phyloP scores from a whole-genome alignment of 108 stramenopile genomes.

The Nitzschia sp. region DNA sequence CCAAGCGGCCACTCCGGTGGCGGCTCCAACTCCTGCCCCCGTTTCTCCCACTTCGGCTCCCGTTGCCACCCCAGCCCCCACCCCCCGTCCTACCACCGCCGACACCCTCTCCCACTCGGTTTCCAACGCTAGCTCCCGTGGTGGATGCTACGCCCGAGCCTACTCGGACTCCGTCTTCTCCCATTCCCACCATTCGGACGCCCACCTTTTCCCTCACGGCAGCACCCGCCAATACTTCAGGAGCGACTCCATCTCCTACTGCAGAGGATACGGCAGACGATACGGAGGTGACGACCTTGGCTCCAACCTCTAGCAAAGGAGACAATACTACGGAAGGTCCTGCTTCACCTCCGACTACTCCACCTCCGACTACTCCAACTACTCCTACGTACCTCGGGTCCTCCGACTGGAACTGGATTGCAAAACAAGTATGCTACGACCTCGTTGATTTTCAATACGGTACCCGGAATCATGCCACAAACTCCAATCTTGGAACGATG shows the following conservation, averaged over 20 bases:
- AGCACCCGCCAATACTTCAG: background rate
- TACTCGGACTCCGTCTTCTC: background rate
- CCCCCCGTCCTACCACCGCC: background rate
- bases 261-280: background rate
- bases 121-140: background rate
- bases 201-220: conserved; percentile 9
- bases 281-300: background rate
- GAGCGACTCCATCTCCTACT: background rate
- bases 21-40: conserved; percentile 5
- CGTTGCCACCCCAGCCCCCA: background rate
- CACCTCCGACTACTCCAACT: background rate
- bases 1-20: background rate
- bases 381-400: background rate
- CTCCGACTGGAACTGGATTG: no score
- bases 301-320: background rate
- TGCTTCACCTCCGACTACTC: background rate
- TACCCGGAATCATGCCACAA: background rate
- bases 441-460: background rate
- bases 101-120: background rate
- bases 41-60: background rate
- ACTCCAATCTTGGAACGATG: background rate
- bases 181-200: background rate
- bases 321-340: background rate
- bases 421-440: conserved; percentile 16
- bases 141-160: background rate